Percentiles rank a stretch among this genome's conserved stretches.
Conservation (phyloP, 192 early-diverging fungal species). For the Mortierella claussenii region DNA sequence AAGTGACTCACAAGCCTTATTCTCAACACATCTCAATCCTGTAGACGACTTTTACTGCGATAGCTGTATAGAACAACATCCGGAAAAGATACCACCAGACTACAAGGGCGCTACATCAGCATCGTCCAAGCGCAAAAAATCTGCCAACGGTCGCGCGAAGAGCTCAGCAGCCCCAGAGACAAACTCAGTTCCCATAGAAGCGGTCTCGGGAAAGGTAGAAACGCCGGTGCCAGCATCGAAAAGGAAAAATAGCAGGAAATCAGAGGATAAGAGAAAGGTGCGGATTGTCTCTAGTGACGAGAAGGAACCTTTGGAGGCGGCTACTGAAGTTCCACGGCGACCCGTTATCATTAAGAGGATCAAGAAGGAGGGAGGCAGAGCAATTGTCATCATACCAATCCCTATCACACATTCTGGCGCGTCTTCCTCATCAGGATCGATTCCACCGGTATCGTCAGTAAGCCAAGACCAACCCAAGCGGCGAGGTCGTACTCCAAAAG, state of each 20-base stretch:
- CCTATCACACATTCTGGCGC: conserved; percentile 4
- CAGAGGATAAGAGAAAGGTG: conserved; percentile 11
- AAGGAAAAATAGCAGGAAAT: conserved; percentile 11
- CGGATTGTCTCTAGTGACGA: conserved; percentile 17
- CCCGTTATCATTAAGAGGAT: conserved; percentile 10
- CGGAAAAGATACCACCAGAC: conserved; percentile 33
- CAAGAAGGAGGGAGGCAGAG: conserved; percentile 12
- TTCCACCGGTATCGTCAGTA: background rate
- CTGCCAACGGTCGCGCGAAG: conserved; percentile 7
- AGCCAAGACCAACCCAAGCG: conserved; percentile 1
- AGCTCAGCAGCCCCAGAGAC: background rate
- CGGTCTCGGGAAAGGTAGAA: background rate
- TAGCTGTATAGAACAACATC: conserved; percentile 36
- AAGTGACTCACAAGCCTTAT: too few species aligned
- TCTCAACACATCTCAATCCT: background rate
- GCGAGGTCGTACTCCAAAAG: conserved; percentile 17
- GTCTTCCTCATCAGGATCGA: background rate
- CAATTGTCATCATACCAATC: conserved; percentile 50
- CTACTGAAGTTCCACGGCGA: background rate
- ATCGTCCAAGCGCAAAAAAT: conserved; percentile 21
- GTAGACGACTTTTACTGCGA: conserved; percentile 59
- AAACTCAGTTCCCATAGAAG: background rate
- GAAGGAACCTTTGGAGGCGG: background rate
- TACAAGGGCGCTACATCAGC: conserved; percentile 27
- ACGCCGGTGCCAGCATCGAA: background rate